phyloP scores from a whole-genome alignment of 2,329 filamentous ascomycete species.

The Aureobasidium sp. region DNA sequence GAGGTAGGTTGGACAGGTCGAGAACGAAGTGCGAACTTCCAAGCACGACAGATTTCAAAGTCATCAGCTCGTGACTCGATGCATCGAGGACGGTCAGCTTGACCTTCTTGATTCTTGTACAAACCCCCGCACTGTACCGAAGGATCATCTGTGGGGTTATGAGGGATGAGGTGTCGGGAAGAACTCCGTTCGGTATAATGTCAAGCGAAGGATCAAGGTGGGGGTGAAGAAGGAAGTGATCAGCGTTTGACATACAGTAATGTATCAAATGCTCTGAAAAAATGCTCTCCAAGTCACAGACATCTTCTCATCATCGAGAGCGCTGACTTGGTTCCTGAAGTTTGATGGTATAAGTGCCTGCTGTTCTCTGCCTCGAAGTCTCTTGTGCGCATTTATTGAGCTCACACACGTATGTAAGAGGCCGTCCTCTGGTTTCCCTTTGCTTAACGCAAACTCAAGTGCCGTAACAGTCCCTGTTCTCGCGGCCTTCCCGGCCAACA shows the following conservation, averaged over 20 bases:
- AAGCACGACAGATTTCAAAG: not conserved
- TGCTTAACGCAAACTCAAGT: not conserved
- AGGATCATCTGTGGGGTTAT: not conserved
- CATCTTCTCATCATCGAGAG: not conserved
- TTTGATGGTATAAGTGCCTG: not conserved
- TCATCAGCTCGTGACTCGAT: not conserved
- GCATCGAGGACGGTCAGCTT: not conserved
- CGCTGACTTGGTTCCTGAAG: not conserved
- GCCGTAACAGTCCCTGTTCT: not conserved
- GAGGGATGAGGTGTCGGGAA: not conserved
- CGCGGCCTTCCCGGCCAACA: not conserved
- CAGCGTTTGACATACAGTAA: not conserved
- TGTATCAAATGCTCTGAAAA: not conserved
- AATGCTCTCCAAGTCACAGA: not conserved
- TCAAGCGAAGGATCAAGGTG: not conserved
- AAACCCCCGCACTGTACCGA: not conserved
- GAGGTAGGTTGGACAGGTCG: no score
- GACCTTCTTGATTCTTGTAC: not conserved
- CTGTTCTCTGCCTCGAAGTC: not conserved
- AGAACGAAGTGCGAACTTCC: no score
- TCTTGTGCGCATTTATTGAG: not conserved
- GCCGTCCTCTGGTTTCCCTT: not conserved
- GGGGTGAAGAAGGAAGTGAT: not conserved
- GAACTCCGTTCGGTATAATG: constrained; percentile 7
- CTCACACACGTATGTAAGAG: not conserved